Percentiles rank a stretch among this genome's conserved stretches.
These are phyloP conservation scores for Tuber calosporum DNA, from an alignment of 495 filamentous ascomycete genomes.

Conservation along the genomic window DNA sequence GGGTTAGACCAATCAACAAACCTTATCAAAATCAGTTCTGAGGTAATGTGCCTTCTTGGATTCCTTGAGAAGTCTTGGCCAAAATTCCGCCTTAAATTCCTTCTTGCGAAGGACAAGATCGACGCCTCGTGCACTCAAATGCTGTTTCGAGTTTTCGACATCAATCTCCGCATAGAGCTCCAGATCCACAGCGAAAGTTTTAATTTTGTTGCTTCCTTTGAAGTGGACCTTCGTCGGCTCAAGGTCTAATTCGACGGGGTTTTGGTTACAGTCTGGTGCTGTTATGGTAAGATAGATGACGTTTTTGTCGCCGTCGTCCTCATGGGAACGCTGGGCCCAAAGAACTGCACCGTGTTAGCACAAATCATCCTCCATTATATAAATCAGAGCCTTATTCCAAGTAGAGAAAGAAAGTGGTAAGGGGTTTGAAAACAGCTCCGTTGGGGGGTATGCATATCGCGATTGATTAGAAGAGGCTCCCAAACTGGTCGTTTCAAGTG, in stretches of 20 bases:
- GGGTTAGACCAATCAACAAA: constrained; percentile 42
- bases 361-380: not conserved
- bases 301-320: constrained; percentile 72
- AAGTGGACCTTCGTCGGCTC: constrained; percentile 71
- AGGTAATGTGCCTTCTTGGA: constrained; percentile 85
- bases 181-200: constrained; percentile 75
- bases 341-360: constrained; percentile 54
- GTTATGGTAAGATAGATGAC: constrained; percentile 85
- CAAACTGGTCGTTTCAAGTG: not conserved
- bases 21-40: constrained; percentile 98
- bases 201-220: constrained; percentile 71
- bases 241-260: constrained; percentile 68
- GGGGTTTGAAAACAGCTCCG: not conserved
- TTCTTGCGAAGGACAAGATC: constrained; percentile 93
- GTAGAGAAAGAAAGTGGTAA: not conserved
- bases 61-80: constrained; percentile 89
- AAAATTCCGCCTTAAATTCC: constrained; percentile 82
- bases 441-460: not conserved
- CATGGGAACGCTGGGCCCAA: constrained; percentile 95
- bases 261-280: constrained; percentile 66
- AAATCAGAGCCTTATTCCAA: not conserved
- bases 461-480: not conserved
- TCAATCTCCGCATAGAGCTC: constrained; percentile 92
- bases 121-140: constrained; percentile 76
- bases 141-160: constrained; percentile 64